A percentile compares a stretch with the other conserved stretches of the same genome.
Conservation (phyloP, 192 early-diverging fungal species). For the Endogone sp. region DNA sequence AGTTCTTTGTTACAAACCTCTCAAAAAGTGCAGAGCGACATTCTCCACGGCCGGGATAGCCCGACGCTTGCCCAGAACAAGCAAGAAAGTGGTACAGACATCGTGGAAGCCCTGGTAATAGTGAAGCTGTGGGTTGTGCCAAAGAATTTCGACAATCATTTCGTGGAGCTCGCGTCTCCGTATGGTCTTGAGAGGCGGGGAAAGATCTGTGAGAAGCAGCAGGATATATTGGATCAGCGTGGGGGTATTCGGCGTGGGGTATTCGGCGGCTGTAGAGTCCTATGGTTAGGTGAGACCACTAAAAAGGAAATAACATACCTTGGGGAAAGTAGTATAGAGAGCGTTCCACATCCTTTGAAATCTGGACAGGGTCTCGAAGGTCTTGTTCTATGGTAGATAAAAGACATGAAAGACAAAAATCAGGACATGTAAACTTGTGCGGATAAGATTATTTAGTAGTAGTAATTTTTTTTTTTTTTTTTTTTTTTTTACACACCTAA, state of each 20-base stretch:
- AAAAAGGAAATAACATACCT: conserved; percentile 14
- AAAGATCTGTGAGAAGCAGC: conserved; percentile 10
- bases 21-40: conserved; percentile 44
- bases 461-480: no score
- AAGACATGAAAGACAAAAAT: background rate
- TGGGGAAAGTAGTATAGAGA: conserved; percentile 36
- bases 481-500: background rate
- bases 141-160: conserved; percentile 45
- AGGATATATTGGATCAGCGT: background rate
- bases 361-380: conserved; percentile 28
- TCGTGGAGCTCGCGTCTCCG: conserved; percentile 43
- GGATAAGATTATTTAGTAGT: no score
- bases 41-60: conserved; percentile 50
- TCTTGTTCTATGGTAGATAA: conserved; percentile 19
- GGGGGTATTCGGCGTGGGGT: background rate
- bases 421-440: no score
- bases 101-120: conserved; percentile 64
- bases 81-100: conserved; percentile 42
- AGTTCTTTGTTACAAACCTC: conserved; percentile 18
- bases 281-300: no score
- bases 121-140: conserved; percentile 54
- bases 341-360: conserved; percentile 33
- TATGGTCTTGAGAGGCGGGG: conserved; percentile 27
- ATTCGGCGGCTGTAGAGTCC: no score
- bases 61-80: conserved; percentile 51